Evolutionary conservation across 345 rosid species (phyloP).

Genomic region (Salix brachista): DNA sequence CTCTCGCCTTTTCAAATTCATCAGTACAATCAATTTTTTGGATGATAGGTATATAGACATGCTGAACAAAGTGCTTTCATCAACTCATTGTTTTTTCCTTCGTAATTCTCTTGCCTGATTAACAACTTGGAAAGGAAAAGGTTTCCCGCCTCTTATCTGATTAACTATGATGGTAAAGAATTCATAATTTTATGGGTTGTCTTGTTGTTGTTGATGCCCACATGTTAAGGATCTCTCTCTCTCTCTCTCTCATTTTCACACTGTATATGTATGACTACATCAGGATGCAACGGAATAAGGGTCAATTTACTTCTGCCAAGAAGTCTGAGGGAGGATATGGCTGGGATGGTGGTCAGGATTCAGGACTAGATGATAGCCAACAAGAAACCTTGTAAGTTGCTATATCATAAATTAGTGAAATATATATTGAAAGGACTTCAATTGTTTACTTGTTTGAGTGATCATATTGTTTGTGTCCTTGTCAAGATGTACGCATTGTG

Average conservation of each 20-base stretch:
- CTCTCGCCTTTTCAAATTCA: background rate
- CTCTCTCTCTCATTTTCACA: background rate
- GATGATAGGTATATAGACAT: background rate
- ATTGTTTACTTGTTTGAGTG: background rate
- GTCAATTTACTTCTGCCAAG: conserved; percentile 85
- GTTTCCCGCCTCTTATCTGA: background rate
- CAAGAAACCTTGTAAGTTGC: conserved; percentile 66
- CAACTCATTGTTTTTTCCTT: background rate
- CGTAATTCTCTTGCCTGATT: background rate
- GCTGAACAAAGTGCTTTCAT: background rate
- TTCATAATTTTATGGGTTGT: background rate
- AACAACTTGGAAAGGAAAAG: background rate
- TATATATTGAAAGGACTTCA: background rate
- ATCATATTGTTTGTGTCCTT: background rate
- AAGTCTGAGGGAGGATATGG: conserved; percentile 60
- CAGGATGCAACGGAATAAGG: conserved; percentile 97
- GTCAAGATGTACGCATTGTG: conserved; percentile 83
- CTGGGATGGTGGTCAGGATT: conserved; percentile 58
- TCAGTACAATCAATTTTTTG: background rate
- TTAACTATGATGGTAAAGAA: background rate
- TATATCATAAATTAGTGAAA: background rate
- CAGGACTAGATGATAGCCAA: conserved; percentile 63
- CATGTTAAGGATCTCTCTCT: background rate
- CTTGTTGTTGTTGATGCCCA: background rate
- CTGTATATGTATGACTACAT: background rate